These are phyloP conservation scores for Lophiotrema nucula DNA, from an alignment of 495 filamentous ascomycete species.

Conservation along the genomic window DNA sequence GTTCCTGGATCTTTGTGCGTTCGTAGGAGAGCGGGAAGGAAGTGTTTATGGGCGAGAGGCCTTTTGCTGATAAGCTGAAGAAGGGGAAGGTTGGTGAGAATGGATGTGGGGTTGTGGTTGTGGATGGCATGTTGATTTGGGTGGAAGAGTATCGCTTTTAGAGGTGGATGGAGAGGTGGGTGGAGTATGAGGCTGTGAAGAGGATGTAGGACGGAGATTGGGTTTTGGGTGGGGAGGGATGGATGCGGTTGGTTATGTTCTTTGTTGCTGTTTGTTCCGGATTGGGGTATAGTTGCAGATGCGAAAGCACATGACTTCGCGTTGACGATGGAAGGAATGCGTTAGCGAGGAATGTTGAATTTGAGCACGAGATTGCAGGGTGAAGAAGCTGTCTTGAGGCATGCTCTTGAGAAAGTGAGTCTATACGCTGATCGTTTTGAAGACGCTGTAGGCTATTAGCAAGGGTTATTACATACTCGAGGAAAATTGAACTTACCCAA, in stretches of 20 bases:
- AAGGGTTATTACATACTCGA: neutral
- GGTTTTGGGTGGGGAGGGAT: no score
- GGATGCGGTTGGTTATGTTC: no score
- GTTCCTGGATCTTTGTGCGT: neutral
- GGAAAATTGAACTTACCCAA: conserved; percentile 54
- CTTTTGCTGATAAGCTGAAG: conserved; percentile 1
- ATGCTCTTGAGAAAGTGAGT: no score
- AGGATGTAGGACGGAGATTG: no score
- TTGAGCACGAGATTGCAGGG: no score
- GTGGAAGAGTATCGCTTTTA: neutral
- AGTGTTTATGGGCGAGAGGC: conserved; percentile 4
- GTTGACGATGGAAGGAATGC: no score
- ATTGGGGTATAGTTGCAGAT: no score
- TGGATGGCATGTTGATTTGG: neutral
- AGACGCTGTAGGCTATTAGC: conserved; percentile 25
- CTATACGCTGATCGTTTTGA: conserved; percentile 54
- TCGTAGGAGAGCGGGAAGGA: neutral
- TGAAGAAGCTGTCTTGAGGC: no score
- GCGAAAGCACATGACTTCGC: no score
- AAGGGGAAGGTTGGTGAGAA: neutral
- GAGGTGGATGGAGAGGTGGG: neutral
- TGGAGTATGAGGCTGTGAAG: no score
- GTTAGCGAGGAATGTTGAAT: no score
- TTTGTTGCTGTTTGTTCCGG: no score
- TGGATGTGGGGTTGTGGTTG: neutral